Percentiles rank a stretch among this genome's conserved stretches.
Conservation (phyloP, 108 stramenopile genomes). For the Conticribra weissflogii region DNA sequence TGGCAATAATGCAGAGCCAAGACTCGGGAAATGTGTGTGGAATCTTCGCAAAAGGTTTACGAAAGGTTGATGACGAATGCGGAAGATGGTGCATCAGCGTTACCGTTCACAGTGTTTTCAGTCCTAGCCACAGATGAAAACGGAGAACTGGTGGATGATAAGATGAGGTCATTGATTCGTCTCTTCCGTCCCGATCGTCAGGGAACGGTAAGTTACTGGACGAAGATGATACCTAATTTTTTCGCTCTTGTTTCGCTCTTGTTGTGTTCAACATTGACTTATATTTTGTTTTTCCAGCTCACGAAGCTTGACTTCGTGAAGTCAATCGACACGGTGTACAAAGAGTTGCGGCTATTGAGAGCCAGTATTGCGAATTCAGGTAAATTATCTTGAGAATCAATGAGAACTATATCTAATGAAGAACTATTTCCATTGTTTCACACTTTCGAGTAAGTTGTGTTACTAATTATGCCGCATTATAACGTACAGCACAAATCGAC, state of each 20-base stretch:
- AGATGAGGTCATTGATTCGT: slow-evolving; percentile 56
- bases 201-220: slow-evolving; percentile 30
- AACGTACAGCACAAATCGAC: slow-evolving; percentile 74
- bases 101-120: slow-evolving; percentile 65
- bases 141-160: slow-evolving; percentile 46
- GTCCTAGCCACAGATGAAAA: slow-evolving; percentile 38
- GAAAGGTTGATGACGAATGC: slow-evolving; percentile 47
- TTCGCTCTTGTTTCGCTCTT: too few relatives aligned
- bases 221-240: too few relatives aligned
- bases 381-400: background rate
- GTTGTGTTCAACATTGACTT: too few relatives aligned
- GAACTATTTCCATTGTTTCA: too few relatives aligned
- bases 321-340: slow-evolving; percentile 71
- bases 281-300: slow-evolving; percentile 15
- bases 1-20: too few relatives aligned
- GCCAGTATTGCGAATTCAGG: slow-evolving; percentile 64
- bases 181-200: slow-evolving; percentile 69
- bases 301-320: slow-evolving; percentile 70
- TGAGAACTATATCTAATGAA: too few relatives aligned
- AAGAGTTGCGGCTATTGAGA: slow-evolving; percentile 59
- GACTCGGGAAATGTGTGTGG: slow-evolving; percentile 57
- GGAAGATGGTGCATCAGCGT: slow-evolving; percentile 8
- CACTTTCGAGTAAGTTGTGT: too few relatives aligned
- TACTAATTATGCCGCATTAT: too few relatives aligned
- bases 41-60: slow-evolving; percentile 62